phyloP scores from a whole-genome alignment of 2,329 filamentous ascomycete species.

The Teratosphaeriaceae sp. region DNA sequence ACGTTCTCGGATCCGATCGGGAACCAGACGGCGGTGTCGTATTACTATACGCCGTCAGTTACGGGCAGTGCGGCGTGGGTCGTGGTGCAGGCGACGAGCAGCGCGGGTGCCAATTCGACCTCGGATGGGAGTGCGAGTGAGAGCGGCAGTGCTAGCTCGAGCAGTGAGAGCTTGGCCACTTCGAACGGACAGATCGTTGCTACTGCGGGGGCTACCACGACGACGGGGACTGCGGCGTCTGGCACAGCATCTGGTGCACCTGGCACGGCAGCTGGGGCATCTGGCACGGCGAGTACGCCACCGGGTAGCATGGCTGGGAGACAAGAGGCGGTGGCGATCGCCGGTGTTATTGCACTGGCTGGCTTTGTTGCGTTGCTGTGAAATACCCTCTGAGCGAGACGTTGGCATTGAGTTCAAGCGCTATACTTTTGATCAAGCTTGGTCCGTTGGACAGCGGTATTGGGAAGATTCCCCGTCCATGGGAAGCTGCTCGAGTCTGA shows the following conservation, averaged over 20 bases:
- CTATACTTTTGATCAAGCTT: too few relatives aligned
- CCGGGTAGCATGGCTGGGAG: conserved; percentile 9
- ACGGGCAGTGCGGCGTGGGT: conserved; percentile 20
- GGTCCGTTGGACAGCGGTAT: too few relatives aligned
- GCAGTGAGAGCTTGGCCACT: conserved; percentile 8
- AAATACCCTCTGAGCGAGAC: too few relatives aligned
- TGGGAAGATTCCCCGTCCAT: too few relatives aligned
- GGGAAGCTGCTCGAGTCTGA: too few relatives aligned
- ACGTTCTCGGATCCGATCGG: conserved; percentile 22
- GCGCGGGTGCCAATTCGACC: conserved; percentile 2
- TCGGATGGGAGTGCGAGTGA: not conserved
- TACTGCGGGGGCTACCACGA: conserved; percentile 4
- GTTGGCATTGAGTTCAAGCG: too few relatives aligned
- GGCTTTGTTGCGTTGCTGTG: conserved; percentile 15
- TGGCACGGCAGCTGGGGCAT: conserved; percentile 1
- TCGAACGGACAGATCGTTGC: conserved; percentile 15
- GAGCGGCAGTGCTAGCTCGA: conserved; percentile 8
- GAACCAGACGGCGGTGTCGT: conserved; percentile 22
- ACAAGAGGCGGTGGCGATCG: conserved; percentile 10
- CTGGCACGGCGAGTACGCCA: conserved; percentile 5
- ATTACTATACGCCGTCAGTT: conserved; percentile 22
- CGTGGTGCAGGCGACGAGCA: conserved; percentile 15
- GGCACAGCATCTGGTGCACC: conserved; percentile 3
- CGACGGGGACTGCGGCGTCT: conserved; percentile 3
- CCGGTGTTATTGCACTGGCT: conserved; percentile 15